phyloP scores from a whole-genome alignment of 768 basidiomycete genomes.

The Rhizopogon roseolus region DNA sequence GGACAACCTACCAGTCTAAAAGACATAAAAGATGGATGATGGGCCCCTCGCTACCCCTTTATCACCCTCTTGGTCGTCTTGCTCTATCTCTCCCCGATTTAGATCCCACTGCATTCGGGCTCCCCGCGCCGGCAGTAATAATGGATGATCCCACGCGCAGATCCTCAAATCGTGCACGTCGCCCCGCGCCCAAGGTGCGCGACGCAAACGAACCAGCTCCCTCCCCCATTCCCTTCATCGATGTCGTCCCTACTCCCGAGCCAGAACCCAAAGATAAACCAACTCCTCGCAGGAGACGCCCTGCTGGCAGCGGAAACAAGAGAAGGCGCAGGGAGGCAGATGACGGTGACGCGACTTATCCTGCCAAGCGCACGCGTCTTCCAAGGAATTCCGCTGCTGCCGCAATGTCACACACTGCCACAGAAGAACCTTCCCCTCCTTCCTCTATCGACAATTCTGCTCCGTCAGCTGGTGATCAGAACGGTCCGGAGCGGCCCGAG shows the following conservation, averaged over 20 bases:
- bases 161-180: conserved; percentile 41
- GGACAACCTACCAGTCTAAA: conserved; percentile 6
- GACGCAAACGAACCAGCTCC: conserved; percentile 39
- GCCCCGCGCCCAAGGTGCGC: conserved; percentile 44
- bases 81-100: conserved; percentile 65
- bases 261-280: conserved; percentile 36
- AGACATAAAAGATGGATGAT: conserved; percentile 18
- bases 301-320: conserved; percentile 40
- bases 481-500: conserved; percentile 31
- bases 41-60: conserved; percentile 50
- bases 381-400: conserved; percentile 33
- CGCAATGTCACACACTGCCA: conserved; percentile 18
- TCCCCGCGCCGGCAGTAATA: conserved; percentile 40
- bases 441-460: conserved; percentile 25
- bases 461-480: conserved; percentile 20
- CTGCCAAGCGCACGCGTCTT: conserved; percentile 60
- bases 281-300: conserved; percentile 46
- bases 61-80: conserved; percentile 60
- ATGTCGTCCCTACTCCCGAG: conserved; percentile 25
- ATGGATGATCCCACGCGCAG: conserved; percentile 39
- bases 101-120: conserved; percentile 52
- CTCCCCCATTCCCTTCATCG: conserved; percentile 10
- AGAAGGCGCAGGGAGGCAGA: conserved; percentile 57
- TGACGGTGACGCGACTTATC: conserved; percentile 63
- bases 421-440: conserved; percentile 37